A percentile compares a stretch with the other conserved stretches of the same genome.
Conservation (phyloP, 2,329 filamentous ascomycete species). For the Monilinia fructicola region DNA sequence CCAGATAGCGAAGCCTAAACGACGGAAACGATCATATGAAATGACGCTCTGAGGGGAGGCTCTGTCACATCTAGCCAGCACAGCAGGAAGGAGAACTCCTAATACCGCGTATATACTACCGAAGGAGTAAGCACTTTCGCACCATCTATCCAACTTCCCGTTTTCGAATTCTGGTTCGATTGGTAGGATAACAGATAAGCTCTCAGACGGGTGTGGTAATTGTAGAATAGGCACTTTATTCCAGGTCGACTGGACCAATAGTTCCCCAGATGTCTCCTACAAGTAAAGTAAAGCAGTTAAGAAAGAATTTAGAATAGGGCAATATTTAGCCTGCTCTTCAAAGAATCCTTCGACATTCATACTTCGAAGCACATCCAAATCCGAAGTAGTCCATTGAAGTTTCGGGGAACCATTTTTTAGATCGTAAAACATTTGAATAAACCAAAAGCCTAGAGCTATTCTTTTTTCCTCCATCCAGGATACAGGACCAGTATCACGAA, state of each 20-base stretch:
- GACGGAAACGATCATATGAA: background rate
- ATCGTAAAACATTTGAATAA: background rate
- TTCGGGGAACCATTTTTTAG: background rate
- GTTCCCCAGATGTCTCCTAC: background rate
- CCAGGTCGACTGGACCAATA: background rate
- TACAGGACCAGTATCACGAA: background rate
- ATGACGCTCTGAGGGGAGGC: background rate
- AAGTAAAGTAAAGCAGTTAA: background rate
- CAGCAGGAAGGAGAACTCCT: background rate
- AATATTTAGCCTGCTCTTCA: background rate
- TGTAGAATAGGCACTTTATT: background rate
- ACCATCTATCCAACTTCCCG: background rate
- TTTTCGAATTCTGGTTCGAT: background rate
- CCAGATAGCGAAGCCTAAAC: background rate
- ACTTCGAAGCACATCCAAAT: background rate
- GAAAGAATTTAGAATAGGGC: background rate
- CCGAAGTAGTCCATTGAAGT: background rate
- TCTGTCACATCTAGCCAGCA: background rate
- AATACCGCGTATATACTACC: background rate
- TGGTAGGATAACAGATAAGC: background rate
- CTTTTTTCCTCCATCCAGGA: slow-evolving; percentile 3
- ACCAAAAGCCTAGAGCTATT: background rate
- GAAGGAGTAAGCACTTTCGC: background rate
- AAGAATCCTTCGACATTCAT: background rate
- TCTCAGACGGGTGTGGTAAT: background rate